phyloP scores from a whole-genome alignment of 2,329 filamentous ascomycete genomes.

The Fusarium sp. region DNA sequence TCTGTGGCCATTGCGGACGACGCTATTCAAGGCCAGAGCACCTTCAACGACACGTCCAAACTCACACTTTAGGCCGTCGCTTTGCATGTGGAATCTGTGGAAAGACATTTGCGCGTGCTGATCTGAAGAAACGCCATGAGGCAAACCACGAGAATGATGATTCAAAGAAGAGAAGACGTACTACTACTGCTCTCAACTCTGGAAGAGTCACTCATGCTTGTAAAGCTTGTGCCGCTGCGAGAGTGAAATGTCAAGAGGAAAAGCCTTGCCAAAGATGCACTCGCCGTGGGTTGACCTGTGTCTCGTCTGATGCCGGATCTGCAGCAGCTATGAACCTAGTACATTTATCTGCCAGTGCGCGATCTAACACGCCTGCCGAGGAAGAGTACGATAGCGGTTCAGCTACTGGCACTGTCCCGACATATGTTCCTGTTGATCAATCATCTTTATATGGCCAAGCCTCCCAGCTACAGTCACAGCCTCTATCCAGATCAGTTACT shows the following conservation, averaged over 20 bases:
- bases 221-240: slow-evolving; percentile 61
- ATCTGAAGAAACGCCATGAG: slow-evolving; percentile 64
- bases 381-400: slow-evolving; percentile 34
- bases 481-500: slow-evolving; percentile 34
- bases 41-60: slow-evolving; percentile 63
- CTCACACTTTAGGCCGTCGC: slow-evolving; percentile 62
- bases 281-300: slow-evolving; percentile 59
- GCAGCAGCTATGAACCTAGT: slow-evolving; percentile 57
- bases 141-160: slow-evolving; percentile 63
- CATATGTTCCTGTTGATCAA: slow-evolving; percentile 22
- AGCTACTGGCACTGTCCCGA: slow-evolving; percentile 6
- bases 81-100: slow-evolving; percentile 63
- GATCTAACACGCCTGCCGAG: slow-evolving; percentile 41
- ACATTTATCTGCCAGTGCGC: slow-evolving; percentile 55
- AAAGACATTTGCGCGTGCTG: slow-evolving; percentile 65
- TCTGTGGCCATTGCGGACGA: slow-evolving; percentile 63
- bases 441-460: slow-evolving; percentile 31
- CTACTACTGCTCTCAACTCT: slow-evolving; percentile 57
- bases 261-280: slow-evolving; percentile 66
- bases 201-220: slow-evolving; percentile 66
- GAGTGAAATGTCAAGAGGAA: slow-evolving; percentile 66
- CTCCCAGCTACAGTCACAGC: slow-evolving; percentile 23
- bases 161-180: slow-evolving; percentile 60
- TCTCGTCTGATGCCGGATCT: slow-evolving; percentile 52
- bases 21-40: slow-evolving; percentile 66